Base-by-base conservation (phyloP, 257 asterid species). In the Przewalskia tangutica region DNA sequence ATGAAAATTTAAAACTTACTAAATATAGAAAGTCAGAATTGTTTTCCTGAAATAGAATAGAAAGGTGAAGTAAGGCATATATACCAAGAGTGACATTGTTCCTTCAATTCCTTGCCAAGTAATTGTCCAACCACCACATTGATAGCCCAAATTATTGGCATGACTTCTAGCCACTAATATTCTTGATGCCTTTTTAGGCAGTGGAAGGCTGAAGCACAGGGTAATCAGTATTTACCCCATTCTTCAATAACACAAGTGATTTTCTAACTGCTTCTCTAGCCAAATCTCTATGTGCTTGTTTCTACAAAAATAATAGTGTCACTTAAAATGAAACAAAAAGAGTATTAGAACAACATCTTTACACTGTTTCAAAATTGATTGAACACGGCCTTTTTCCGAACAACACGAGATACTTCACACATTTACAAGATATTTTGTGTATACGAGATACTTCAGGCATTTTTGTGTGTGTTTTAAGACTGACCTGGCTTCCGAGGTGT, bases 61-160 rank as follows among this genome's bases (percentile, higher is more conserved):
- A 12, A 12, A 51, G 56, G 56, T n/a, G 12, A 11, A 10, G 67
- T 60, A 0, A 23, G 67, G 20, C 16, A 12, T 27, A 51, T 12
- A 12, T 85, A 89, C 90, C 93, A 3, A 10, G 40, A 1, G 90
- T 84, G 50, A 83, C 82, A 73, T 88, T 87, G 67, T 89, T 91
- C 88, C 89, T 18, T 7, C 34, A 7, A 68, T 84, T 56, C 93
- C 95, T 59, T 89, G 89, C 95, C 93, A 91, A 14, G 89, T 76
- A 14, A 89, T 88, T 5, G 92, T 86, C 95, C 93, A 89, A 11
- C 92, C 95, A 32, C 93, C 93, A 77, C 90, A 84, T 64, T 91
- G 92, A 17, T 82, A 46, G 8, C 95, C 90, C 46, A 87, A 73
- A 80, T 90, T 86, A 66, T 91, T 83, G 13, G 90, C 94, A 83